Evolutionary conservation across 179 eudicot species (phyloP), one percentile per base, ranked within the genome.

Genomic region (Sideroxylon spinosum): DNA sequence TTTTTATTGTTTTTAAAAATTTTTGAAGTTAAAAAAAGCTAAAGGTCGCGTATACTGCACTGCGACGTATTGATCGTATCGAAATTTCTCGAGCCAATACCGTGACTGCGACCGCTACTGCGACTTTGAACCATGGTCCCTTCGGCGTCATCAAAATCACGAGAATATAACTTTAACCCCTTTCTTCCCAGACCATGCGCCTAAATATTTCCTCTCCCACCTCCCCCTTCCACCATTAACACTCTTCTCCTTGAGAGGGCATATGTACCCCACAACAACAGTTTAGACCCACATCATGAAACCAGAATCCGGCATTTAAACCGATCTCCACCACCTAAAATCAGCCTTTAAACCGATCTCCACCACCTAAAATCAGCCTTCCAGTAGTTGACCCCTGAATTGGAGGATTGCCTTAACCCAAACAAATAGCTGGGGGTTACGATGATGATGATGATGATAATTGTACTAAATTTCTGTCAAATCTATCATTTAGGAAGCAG

Each of bases 371-470:
- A 11, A 82, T 71, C n/a, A 88, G 25, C 82, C 87, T 87, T 83
- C 89, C 89, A 82, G 85, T 80, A 44, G 87, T 81, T 26, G 97
- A 81, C 75, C 84, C 85, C 22, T 90, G 95, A 84, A 93, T 88
- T 44, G 93, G 86, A 82, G 26, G 94, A 90, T 76, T 93, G 98
- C 76, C 89, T 88, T 29, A 88, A 86, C 80, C 97, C 97, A 85
- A 79, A 89, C 10, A 82, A 83, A 73, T 78, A 71, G 52, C 82
- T 85, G 81, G 90, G 90, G 86, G n/a, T n/a, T n/a, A n/a, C n/a
- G n/a, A n/a, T n/a, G n/a, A 82, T 68, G 86, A 68, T 65, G 60
- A 32, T 19, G 84, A 79, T 69, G 83, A 71, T 63, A 73, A 65
- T 60, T 74, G 68, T 26, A 62, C 26, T 20, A 78, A 80, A 80